Evolutionary conservation across 345 rosid species (phyloP).

Genomic region (Populus ilicifolia): DNA sequence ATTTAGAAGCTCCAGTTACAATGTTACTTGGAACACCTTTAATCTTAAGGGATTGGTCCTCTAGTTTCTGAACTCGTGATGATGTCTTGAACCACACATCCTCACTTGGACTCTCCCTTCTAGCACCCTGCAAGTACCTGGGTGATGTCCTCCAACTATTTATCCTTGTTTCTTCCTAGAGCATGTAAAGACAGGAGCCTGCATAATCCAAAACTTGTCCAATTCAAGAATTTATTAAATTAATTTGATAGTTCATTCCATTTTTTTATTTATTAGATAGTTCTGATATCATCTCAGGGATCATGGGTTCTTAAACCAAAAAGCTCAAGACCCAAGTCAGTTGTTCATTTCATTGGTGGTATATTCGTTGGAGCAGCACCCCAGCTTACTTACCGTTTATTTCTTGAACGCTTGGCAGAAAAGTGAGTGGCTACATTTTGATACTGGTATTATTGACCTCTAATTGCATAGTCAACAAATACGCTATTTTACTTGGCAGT

Average conservation of each 20-base stretch:
- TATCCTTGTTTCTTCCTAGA: background rate
- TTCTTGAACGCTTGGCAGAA: slow-evolving; percentile 89
- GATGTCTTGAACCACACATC: background rate
- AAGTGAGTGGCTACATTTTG: slow-evolving; percentile 42
- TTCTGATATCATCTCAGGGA: slow-evolving; percentile 47
- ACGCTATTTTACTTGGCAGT: background rate
- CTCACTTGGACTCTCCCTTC: background rate
- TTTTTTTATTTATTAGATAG: background rate
- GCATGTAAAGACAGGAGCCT: background rate
- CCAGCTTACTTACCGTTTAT: slow-evolving; percentile 86
- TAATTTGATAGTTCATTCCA: background rate
- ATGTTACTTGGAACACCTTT: background rate
- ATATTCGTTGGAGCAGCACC: slow-evolving; percentile 99
- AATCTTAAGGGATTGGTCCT: background rate
- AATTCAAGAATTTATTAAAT: background rate
- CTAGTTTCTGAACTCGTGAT: background rate
- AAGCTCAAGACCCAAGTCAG: slow-evolving; percentile 55
- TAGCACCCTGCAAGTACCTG: background rate
- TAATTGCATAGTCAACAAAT: background rate
- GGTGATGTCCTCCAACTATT: background rate
- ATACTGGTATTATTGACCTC: background rate
- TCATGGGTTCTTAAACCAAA: slow-evolving; percentile 93
- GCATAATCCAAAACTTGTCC: background rate
- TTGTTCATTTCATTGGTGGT: slow-evolving; percentile 90
- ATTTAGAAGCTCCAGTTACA: background rate